Base-by-base conservation (phyloP, 352 stramenopile species). In the Phytopythium delawarense region DNA sequence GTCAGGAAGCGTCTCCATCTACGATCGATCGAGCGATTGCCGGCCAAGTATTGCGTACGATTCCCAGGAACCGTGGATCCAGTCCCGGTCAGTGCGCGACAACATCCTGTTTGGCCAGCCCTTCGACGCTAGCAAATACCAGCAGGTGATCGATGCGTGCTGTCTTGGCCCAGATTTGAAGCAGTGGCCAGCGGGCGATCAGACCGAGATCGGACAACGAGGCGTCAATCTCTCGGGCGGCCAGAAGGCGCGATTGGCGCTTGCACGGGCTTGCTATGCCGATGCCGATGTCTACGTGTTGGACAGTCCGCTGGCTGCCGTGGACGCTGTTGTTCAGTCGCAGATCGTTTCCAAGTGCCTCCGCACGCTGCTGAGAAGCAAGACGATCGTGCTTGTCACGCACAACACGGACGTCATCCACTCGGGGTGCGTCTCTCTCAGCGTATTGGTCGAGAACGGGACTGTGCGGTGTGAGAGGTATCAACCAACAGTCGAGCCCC, bases 181-280 rank as follows among this genome's bases (percentile, higher is more conserved):
- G 35, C 66, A 93, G 16, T 74, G 98, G 16, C 74, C 89, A 12
- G 74, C 75, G 35, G 94, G 95, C 2, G 96, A 99, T 66, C 48
- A 72, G 52, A 98, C 94, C 0, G 94, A 99, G 67, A 98, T 99
- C 54, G 96, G 96, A 11, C 93, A 79, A 45, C 69, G 82, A 5
- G 89, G 89, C 6, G 89, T 96, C 59, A 96, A 94, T 62, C 59
- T 97, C 8, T 91, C 77, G 53, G 89, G 89, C 11, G 89, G 89
- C 2, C 89, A 97, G 60, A 94, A 92, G 62, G 79, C 81, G 37
- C 78, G 84, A 1, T 72, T 95, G 16, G 66, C 62, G 15, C 61
- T 94, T 1, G 81, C 81, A 1, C 74, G 84, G 1, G 80, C 78
- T 0, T 76, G 90, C 60, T 93, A 91, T 35, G 67, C 73, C 0